Evolutionary conservation across 768 basidiomycete genomes (phyloP), one percentile per base, ranked within the genome.

Genomic region (Kwoniella dendrophila): DNA sequence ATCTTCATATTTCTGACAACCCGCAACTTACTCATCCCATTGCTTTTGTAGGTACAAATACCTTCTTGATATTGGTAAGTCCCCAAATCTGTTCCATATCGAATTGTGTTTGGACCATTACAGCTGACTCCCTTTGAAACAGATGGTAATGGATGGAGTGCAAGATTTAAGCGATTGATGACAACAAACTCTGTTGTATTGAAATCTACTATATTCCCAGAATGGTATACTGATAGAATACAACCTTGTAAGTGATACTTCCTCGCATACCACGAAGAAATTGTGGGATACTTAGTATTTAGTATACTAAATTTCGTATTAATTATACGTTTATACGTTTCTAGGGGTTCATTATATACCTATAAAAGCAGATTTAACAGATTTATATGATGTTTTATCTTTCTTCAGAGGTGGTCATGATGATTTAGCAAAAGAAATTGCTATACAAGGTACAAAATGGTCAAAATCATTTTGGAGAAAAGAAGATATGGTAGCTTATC

Each of bases 81-180:
- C 18, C 2, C 14, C 24, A 34, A 5, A 14, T 20, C 36, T n/a
- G 11, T 34, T n/a, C 18, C 44, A 30, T 4, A 32, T 22, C 22
- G 4, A 26, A 14, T 27, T 10, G 26, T 10, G 38, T 5, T 4
- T 6, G 44, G 40, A 18, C 29, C 18, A 27, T 6, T 20, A 11
- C n/a, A 32, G 27, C 36, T 56, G 52, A 59, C 27, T 27, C 29
- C 50, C 10, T 47, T 33, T 26, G 5, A 38, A 44, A 22, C 57
- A 63, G 79, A 80, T 56, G 79, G 78, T 2, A 79, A 79, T 57
- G 79, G 78, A 12, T 80, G 78, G 78, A 77, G 75, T 4, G 76
- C 80, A 1, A 60, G 80, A 11, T 80, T 79, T 75, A 78, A 79
- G 54, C 66, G 79, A 49, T 59, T 80, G 16, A 75, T 80, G 67